Base-by-base conservation (phyloP, 306 rosid genomes). In the Malus orientalis region DNA sequence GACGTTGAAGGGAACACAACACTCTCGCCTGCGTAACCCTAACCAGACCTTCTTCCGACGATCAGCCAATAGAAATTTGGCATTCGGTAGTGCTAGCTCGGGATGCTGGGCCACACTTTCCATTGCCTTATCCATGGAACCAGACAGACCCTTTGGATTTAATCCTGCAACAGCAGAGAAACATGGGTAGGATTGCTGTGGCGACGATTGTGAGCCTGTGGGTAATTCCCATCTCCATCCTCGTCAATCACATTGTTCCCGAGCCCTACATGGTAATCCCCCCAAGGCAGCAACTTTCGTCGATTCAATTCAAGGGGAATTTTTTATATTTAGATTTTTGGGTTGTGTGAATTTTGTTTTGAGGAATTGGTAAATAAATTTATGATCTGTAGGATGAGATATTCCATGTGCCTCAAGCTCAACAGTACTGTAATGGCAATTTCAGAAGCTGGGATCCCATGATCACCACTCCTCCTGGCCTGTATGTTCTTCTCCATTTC, bases 401-500 rank as follows among this genome's bases (percentile, higher is more conserved):
- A 78, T 92, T 96, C 86, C 99, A 91, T 74, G 80, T 89, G 76
- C 93, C 93, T 44, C 96, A 91, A 80, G 91, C 87, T 70, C 96
- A 90, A 73, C 87, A 86, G 77, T 91, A 88, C 80, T 96, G 98
- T 85, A 84, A 42, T 78, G 92, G 97, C 63, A 88, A 92, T 76
- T 92, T 96, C 84, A 57, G 92, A 76, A 91, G 97, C 78, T 92
- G 99, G 99, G 98, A 96, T 75, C 99, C 98, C 66, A 92, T 89
- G 98, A 92, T 92, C 67, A 91, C 99, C 51, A 96, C 96, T 30
- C 97, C 99, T 79, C 98, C 97, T 79, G 98, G 97, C 90, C 79
- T 95, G 97, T 95, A 90, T 69, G 93, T 84, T 38, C 27, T 85
- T 73, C 49, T 15, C 38, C 54, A 58, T 38, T 67, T 22, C 79